Percentiles rank a stretch among this genome's conserved stretches.
phyloP scores from a whole-genome alignment of 208 protist species.

The Angomonas deanei region DNA sequence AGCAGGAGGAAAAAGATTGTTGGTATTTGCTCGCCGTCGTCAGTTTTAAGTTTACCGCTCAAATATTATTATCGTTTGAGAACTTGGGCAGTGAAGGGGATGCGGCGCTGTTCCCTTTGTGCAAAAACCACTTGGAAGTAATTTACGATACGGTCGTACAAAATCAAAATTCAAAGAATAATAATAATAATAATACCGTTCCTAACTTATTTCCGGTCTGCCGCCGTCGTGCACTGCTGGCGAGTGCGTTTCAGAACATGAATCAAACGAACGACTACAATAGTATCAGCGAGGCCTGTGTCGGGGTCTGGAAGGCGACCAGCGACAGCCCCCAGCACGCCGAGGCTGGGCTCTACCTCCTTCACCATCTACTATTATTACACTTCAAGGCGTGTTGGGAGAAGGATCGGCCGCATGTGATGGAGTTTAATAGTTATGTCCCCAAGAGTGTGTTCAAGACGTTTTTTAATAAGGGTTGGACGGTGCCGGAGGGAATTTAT shows the following conservation, averaged over 20 bases:
- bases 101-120: constrained; percentile 17
- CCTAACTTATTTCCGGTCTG: constrained; percentile 2
- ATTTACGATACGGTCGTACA: constrained; percentile 60
- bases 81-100: background rate
- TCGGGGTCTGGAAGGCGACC: background rate
- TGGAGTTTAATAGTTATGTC: constrained; percentile 81
- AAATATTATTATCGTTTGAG: constrained; percentile 60
- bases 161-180: too few relatives aligned
- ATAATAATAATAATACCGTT: too few relatives aligned
- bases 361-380: constrained; percentile 77
- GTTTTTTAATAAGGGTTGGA: constrained; percentile 50
- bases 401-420: constrained; percentile 73
- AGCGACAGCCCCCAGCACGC: constrained; percentile 11
- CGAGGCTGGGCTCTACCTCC: constrained; percentile 56
- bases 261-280: background rate
- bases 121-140: constrained; percentile 56
- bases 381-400: constrained; percentile 80
- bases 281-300: background rate
- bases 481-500: background rate
- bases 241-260: too few relatives aligned
- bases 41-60: constrained; percentile 79
- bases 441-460: constrained; percentile 44
- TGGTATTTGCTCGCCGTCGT: constrained; percentile 86
- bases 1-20: constrained; percentile 24
- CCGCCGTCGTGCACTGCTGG: too few relatives aligned